phyloP scores from a whole-genome alignment of 2,329 filamentous ascomycete genomes.

The Biscogniauxia sp. region DNA sequence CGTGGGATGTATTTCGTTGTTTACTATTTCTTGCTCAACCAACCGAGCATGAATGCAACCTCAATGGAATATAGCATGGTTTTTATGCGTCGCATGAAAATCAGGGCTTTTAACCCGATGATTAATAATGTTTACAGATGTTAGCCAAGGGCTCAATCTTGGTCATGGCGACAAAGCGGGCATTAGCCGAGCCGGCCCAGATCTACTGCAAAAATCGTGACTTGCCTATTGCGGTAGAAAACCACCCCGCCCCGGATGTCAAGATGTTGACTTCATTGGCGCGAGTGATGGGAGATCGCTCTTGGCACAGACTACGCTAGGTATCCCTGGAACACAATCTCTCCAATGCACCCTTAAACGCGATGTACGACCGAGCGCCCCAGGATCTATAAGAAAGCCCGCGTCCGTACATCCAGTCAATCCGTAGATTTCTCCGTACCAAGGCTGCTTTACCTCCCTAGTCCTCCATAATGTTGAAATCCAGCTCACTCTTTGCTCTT shows the following conservation, averaged over 20 bases:
- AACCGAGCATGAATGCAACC: neutral
- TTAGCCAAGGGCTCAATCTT: neutral
- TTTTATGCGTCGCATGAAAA: neutral
- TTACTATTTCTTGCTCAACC: neutral
- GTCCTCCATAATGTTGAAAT: constrained; percentile 20
- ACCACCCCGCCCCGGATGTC: neutral
- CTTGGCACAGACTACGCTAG: neutral
- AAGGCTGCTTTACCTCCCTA: neutral
- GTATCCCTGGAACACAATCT: neutral
- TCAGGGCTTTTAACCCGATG: neutral
- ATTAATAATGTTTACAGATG: neutral
- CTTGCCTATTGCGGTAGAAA: neutral
- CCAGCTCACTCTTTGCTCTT: constrained; percentile 19
- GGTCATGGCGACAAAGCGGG: neutral
- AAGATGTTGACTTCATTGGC: neutral
- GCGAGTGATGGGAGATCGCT: neutral
- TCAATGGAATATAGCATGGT: neutral
- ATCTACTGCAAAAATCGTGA: neutral
- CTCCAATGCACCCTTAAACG: neutral
- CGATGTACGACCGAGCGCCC: neutral
- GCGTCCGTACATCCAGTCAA: neutral
- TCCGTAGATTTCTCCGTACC: neutral
- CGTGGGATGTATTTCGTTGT: neutral
- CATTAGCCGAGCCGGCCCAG: neutral
- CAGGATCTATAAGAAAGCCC: neutral